Base-by-base conservation (phyloP, 2,329 filamentous ascomycete genomes). In the Fusarium austroafricanum region DNA sequence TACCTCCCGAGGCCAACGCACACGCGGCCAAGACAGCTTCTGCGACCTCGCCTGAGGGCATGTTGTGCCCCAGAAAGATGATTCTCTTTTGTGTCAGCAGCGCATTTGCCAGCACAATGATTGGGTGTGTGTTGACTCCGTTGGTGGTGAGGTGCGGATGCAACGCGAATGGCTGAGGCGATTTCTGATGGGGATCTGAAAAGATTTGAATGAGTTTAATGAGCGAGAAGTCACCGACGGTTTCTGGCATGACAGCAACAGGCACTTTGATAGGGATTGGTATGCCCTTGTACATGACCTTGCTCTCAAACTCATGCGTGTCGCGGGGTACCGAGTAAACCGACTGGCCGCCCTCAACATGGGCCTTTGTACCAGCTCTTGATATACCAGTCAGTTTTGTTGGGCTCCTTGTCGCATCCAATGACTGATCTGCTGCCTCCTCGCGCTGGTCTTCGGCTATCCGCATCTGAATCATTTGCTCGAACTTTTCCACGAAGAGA, bases 1-100 rank as follows among this genome's bases (percentile, higher is more conserved):
- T 84, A 8, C 96, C 95, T 20, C 96, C 96, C 14, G 94, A 97
- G 15, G 92, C 95, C 45, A 99, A 85, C 12, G 96, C 93, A 78
- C 96, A 99, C 2, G 96, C 94, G n/a, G 94, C 96, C 10, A 99
- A 86, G 5, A 99, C 96, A n/a, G 96, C 95, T 81, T 99, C 95
- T 3, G 96, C 96, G 26, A 99, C 96, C 76, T 97, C 94, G 21
- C 94, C 94, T 1, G 96, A 97, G 1, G 96, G 95, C 78, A 95
- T 90, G 75, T 97, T 97, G 82, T 99, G 92, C 5, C 96, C 96
- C 9, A 99, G 84, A 78, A 99, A 99, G 61, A 99, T 94, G 74
- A 99, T 89, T 53, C 96, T 90, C 81, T 99, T 99, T 76, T 99
- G 95, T 0, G 96, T 99, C 53, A 99, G 84, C 67, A 99, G 89